Base-by-base conservation (phyloP, 164 flowering plant genomes). In the Dillenia turbinata region DNA sequence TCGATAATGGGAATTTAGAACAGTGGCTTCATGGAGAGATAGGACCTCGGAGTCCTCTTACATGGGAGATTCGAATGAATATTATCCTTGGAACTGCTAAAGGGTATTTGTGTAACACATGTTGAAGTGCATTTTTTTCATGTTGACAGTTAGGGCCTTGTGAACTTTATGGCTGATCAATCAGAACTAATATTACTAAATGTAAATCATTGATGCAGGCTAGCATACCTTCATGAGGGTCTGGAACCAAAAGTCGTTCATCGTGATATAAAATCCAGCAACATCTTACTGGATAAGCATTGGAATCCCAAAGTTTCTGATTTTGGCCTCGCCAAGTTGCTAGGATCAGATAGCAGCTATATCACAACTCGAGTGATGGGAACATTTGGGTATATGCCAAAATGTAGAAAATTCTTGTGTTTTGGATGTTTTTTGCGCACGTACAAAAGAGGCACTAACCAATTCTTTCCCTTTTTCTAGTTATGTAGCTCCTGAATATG, bases 1-100 rank as follows among this genome's bases (percentile, higher is more conserved):
- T 87, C 5, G 72, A 87, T 56, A 81, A 83, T 67, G 93, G 93
- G 52, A 87, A 85, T 74, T 69, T 87, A 50, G 89, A 83, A 48
- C 90, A 87, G 66, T 87, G 94, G 94, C 79, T 87, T 73, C 94
- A 85, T 73, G 90, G 88, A n/a, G 86, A 83, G 57, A 81, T 82
- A 17, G 90, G 87, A 57, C 80, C 81, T 68, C 49, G 47, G 59
- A 85, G 89, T 61, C 90, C 90, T 61, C 87, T 88, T 51, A 85
- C 94, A 48, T 88, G 94, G 94, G 85, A 85, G 19, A 79, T 78
- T 60, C 73, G 90, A 9, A 81, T 82, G 89, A 84, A 83, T 47
- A 85, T 85, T 26, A 78, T 88, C 47, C 71, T 88, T 8, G 94
- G 94, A 66, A 82, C 83, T 8, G 89, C 94, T 55, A 85, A 84